Evolutionary conservation across 1,139 yeast genomes (phyloP), one percentile per base, ranked within the genome.

Genomic region (Magnusiomyces starmeri): DNA sequence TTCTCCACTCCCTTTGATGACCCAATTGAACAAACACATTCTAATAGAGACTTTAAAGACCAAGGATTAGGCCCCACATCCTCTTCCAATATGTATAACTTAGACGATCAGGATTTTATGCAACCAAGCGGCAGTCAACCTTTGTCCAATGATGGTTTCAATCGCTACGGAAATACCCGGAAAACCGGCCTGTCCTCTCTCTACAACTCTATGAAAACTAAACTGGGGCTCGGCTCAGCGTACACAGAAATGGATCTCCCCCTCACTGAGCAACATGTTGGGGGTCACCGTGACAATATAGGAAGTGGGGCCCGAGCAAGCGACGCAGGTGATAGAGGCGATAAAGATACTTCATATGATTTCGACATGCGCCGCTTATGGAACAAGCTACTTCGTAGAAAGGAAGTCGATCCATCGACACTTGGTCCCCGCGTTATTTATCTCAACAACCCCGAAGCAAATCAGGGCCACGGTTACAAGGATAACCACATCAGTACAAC

Each of bases 401-500:
- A 63, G 37, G 62, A 59, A 37, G 60, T 63, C 1, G 65, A 62
- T 35, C 69, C 70, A 9, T 60, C 64, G 1, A 60, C 69, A 3
- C 61, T 65, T 26, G 77, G 77, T 1, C 96, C 96, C 26, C 76
- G 97, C 59, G 74, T 79, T 27, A 82, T 92, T 32, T 75, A 78
- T 60, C 67, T 92, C 46, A 85, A 88, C 72, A 80, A 85, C 62
- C 59, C 66, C 1, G 65, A 69, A 2, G 73, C 79, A 14, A 88
- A 88, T 60, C 58, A 70, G 3, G 69, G 76, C 2, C 75, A 74
- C 54, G 77, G 83, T 2, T 92, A 78, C 70, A 76, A 77, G 57
- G 92, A 85, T 57, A 94, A 94, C 66, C 90, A 90, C 66, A 83
- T 94, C 59, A 85, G 96, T 44, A 94, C 99, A 3, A 90, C 98